A percentile compares a stretch with the other conserved stretches of the same genome.
These are phyloP conservation scores for Alnus rubra DNA, from an alignment of 306 rosid species.

Conservation along the genomic window DNA sequence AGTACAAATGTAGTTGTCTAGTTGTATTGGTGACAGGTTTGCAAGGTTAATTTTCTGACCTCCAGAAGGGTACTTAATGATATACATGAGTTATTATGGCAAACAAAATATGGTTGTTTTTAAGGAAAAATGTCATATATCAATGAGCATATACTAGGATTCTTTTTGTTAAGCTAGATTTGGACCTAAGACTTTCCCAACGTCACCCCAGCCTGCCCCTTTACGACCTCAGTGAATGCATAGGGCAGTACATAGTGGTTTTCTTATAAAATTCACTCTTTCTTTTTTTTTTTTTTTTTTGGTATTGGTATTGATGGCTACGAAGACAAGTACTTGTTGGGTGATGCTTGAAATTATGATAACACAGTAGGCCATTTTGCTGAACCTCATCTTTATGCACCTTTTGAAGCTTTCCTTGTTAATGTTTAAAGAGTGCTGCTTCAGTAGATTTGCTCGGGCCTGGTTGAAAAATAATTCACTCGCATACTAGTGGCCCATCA, in stretches of 20 bases:
- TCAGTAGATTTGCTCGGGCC: not conserved
- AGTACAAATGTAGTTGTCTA: not conserved
- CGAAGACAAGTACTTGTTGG: not conserved
- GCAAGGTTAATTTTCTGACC: not conserved
- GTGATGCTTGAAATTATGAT: not conserved
- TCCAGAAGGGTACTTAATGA: not conserved
- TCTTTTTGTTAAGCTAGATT: conserved; percentile 1
- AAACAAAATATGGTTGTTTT: no score
- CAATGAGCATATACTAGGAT: not conserved
- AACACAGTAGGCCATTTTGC: not conserved
- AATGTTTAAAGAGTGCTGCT: not conserved
- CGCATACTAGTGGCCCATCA: not conserved
- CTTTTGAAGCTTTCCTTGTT: not conserved
- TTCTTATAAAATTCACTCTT: not conserved
- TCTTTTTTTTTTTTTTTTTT: not conserved
- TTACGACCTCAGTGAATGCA: not conserved
- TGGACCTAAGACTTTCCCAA: not conserved
- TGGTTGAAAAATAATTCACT: not conserved
- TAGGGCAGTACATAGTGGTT: not conserved
- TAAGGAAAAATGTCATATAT: not conserved
- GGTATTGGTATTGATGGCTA: not conserved
- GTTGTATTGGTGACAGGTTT: not conserved
- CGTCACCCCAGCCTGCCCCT: not conserved
- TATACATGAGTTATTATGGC: not conserved
- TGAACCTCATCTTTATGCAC: not conserved